Evolutionary conservation across 1,139 yeast species (phyloP).

Genomic region (Protomyces macrosporus): DNA sequence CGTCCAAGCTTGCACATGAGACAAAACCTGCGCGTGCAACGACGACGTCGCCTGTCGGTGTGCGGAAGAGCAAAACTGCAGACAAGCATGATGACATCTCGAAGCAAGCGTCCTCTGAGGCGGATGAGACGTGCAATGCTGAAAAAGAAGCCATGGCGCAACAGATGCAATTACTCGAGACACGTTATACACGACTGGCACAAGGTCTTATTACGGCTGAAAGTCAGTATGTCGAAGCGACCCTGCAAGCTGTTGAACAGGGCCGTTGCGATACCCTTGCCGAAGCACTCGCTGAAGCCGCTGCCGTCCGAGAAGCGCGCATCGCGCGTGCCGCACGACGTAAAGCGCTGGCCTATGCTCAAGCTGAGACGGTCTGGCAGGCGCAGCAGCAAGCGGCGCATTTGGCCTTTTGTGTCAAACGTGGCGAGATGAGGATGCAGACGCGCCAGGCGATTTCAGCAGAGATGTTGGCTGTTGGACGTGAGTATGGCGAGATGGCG

Average conservation of each 20-base stretch:
- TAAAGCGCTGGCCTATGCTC: neutral
- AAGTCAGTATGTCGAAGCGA: neutral
- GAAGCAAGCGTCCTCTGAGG: neutral
- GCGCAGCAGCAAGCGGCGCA: conserved; percentile 9
- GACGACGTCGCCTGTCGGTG: neutral
- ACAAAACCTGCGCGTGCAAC: neutral
- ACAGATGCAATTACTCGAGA: conserved; percentile 2
- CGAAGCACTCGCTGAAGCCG: neutral
- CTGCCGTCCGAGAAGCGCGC: neutral
- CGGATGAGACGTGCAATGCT: neutral
- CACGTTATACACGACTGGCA: conserved; percentile 6
- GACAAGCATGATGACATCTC: neutral
- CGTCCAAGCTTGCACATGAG: neutral
- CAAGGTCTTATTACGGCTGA: neutral
- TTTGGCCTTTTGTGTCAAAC: conserved; percentile 1
- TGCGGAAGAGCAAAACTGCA: neutral
- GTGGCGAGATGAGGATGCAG: conserved; percentile 2
- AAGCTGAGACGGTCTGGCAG: conserved; percentile 13
- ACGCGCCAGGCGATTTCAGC: conserved; percentile 2
- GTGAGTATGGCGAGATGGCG: conserved; percentile 4
- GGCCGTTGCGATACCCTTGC: neutral
- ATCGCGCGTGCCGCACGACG: neutral
- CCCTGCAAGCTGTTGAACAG: neutral
- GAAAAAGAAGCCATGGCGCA: neutral
- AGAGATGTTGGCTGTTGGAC: neutral